phyloP scores from a whole-genome alignment of 1,284 basidiomycete species.

The Agroathelia rolfsii region DNA sequence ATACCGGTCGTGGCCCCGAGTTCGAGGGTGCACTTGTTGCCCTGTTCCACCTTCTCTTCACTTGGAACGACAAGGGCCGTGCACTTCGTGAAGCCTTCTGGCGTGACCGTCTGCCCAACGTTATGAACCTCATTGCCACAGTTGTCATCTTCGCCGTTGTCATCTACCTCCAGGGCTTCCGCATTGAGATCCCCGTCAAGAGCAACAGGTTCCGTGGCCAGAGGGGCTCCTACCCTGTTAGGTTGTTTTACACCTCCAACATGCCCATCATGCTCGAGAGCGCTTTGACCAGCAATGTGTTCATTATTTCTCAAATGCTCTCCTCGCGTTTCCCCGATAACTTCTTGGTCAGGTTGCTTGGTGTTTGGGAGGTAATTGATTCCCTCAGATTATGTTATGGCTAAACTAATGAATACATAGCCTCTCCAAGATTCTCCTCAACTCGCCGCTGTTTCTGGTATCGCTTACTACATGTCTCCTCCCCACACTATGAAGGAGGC shows the following conservation, averaged over 20 bases:
- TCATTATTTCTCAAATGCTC: conserved; percentile 96
- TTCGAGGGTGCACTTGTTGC: conserved; percentile 96
- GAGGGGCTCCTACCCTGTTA: conserved; percentile 91
- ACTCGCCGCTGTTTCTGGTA: conserved; percentile 83
- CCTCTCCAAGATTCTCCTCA: conserved; percentile 90
- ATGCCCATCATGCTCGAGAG: conserved; percentile 99
- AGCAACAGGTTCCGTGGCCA: conserved; percentile 94
- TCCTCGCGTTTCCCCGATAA: conserved; percentile 85
- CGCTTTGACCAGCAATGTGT: conserved; percentile 90
- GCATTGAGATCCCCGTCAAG: conserved; percentile 98
- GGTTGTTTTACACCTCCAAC: conserved; percentile 98
- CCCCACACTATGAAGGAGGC: conserved; percentile 86
- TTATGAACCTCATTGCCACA: conserved; percentile 96
- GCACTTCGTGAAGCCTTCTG: conserved; percentile 98
- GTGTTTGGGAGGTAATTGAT: conserved; percentile 87
- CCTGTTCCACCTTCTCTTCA: conserved; percentile 96
- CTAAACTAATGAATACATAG: conserved; percentile 26
- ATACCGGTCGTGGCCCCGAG: conserved; percentile 96
- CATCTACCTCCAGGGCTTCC: conserved; percentile 98
- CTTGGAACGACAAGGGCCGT: conserved; percentile 97
- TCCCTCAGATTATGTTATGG: not conserved
- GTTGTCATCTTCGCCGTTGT: conserved; percentile 87
- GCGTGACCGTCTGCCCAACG: conserved; percentile 92
- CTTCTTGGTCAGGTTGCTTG: conserved; percentile 83
- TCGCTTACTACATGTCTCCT: conserved; percentile 97